phyloP scores from a whole-genome alignment of 345 rosid genomes.

The Gossypium herbaceum region DNA sequence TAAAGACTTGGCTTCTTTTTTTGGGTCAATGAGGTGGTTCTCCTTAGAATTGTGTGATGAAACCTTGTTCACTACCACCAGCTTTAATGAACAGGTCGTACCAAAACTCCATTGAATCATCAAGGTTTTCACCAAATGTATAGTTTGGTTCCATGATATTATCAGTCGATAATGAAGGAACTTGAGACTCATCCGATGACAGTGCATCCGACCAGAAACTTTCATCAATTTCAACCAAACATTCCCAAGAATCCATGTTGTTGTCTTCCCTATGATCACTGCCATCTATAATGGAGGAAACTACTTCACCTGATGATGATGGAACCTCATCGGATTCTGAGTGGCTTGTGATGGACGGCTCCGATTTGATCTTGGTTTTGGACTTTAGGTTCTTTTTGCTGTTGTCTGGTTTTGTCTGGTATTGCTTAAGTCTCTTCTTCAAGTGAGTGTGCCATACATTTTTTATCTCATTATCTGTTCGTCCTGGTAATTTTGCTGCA shows the following conservation, averaged over 20 bases:
- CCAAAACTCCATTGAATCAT: conserved; percentile 60
- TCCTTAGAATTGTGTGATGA: conserved; percentile 17
- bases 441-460: conserved; percentile 94
- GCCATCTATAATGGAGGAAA: conserved; percentile 34
- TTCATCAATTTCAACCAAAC: conserved; percentile 49
- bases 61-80: conserved; percentile 32
- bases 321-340: conserved; percentile 20
- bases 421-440: conserved; percentile 57
- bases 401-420: conserved; percentile 21
- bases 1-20: neutral
- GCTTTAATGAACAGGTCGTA: conserved; percentile 48
- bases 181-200: conserved; percentile 17
- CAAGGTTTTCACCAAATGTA: conserved; percentile 16
- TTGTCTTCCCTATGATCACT: conserved; percentile 19
- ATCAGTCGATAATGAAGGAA: conserved; percentile 18
- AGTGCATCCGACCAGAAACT: conserved; percentile 60
- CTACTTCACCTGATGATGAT: conserved; percentile 47
- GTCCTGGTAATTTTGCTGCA: conserved; percentile 74
- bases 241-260: conserved; percentile 28
- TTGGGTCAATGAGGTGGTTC: conserved; percentile 7
- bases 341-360: conserved; percentile 1
- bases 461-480: conserved; percentile 89
- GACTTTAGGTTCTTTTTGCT: conserved; percentile 20
- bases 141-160: conserved; percentile 11
- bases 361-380: neutral